phyloP scores from a whole-genome alignment of 2,329 filamentous ascomycete genomes.

The Trichothecium sympodiale region DNA sequence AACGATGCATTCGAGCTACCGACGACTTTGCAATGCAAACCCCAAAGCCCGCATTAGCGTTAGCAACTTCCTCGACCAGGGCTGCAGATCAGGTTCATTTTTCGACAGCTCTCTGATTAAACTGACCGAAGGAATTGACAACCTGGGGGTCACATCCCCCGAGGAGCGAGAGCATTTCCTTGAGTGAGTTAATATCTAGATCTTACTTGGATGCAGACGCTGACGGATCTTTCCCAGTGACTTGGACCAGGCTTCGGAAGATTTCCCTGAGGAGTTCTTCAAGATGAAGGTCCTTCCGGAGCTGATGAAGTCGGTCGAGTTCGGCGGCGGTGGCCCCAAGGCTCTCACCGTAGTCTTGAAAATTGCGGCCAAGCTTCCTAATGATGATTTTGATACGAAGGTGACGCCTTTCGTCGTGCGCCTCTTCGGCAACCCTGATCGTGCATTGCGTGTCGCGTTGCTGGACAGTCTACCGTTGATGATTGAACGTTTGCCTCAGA shows the following conservation, averaged over 20 bases:
- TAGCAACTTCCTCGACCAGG: slow-evolving; percentile 81
- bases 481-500: slow-evolving; percentile 83
- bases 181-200: slow-evolving; percentile 31
- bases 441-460: slow-evolving; percentile 82
- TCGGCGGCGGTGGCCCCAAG: slow-evolving; percentile 88
- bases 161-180: slow-evolving; percentile 78
- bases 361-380: slow-evolving; percentile 74
- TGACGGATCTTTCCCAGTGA: slow-evolving; percentile 40
- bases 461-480: slow-evolving; percentile 81
- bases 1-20: slow-evolving; percentile 84
- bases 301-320: slow-evolving; percentile 96
- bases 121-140: slow-evolving; percentile 86
- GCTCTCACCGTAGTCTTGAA: slow-evolving; percentile 83
- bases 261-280: slow-evolving; percentile 97
- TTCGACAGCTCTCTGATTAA: slow-evolving; percentile 91
- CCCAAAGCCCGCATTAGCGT: slow-evolving; percentile 81
- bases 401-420: slow-evolving; percentile 80
- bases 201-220: slow-evolving; percentile 11
- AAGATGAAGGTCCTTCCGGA: slow-evolving; percentile 94
- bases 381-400: slow-evolving; percentile 78
- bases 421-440: slow-evolving; percentile 81
- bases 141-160: slow-evolving; percentile 76
- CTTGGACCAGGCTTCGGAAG: slow-evolving; percentile 75
- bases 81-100: slow-evolving; percentile 69
- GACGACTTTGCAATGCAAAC: slow-evolving; percentile 75